These are phyloP conservation scores for Pseudogymnoascus sp. DNA, from an alignment of 2,329 filamentous ascomycete genomes.

Conservation along the genomic window DNA sequence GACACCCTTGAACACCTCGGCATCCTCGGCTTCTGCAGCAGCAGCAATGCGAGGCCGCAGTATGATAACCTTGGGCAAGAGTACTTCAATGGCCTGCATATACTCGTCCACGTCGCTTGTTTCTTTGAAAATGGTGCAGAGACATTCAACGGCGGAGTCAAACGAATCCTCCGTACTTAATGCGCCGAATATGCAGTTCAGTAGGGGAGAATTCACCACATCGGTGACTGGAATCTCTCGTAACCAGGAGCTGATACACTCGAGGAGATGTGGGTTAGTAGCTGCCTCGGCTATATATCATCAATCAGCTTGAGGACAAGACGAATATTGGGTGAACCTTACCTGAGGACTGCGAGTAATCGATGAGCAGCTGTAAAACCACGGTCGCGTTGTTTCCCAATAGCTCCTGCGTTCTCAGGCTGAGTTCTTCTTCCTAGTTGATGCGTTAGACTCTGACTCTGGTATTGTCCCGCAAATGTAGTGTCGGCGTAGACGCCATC, in stretches of 20 bases:
- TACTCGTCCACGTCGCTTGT: slow-evolving; percentile 92
- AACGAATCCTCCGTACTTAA: slow-evolving; percentile 70
- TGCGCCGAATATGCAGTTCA: slow-evolving; percentile 73
- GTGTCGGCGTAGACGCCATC: slow-evolving; percentile 29
- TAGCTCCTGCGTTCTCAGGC: slow-evolving; percentile 76
- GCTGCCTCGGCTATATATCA: slow-evolving; percentile 57
- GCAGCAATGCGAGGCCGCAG: slow-evolving; percentile 70
- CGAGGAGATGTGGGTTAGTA: slow-evolving; percentile 81
- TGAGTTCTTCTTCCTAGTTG: slow-evolving; percentile 88
- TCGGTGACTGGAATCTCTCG: slow-evolving; percentile 80
- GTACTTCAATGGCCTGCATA: slow-evolving; percentile 68
- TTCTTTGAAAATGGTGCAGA: slow-evolving; percentile 86
- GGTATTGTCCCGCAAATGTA: slow-evolving; percentile 28
- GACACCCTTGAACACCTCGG: slow-evolving; percentile 77
- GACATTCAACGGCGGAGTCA: slow-evolving; percentile 82
- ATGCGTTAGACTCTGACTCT: slow-evolving; percentile 41
- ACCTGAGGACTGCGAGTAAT: slow-evolving; percentile 90
- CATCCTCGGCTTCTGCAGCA: slow-evolving; percentile 72
- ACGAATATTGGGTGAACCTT: slow-evolving; percentile 32
- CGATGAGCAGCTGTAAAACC: slow-evolving; percentile 79
- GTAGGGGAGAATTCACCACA: slow-evolving; percentile 76
- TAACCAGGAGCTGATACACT: slow-evolving; percentile 95
- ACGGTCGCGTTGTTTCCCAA: slow-evolving; percentile 84
- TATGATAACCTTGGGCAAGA: slow-evolving; percentile 74
- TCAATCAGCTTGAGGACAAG: slow-evolving; percentile 20